Conservation (phyloP, 495 filamentous ascomycete species). For the Talaromyces adpressus region DNA sequence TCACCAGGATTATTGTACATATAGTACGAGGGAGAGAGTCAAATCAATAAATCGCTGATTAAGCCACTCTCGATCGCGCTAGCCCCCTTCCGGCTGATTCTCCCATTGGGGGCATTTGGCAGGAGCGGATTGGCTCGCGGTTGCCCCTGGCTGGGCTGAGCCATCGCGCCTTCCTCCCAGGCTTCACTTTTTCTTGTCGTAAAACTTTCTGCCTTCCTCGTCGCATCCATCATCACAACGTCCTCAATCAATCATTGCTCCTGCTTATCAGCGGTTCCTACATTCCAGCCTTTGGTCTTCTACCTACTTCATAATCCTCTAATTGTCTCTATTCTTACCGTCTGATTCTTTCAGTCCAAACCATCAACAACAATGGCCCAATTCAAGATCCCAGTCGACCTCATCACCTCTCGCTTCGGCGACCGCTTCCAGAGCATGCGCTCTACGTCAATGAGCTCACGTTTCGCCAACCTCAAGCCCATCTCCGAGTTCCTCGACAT, state of each 20-base stretch:
- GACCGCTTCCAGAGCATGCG: constrained; percentile 72
- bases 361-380: constrained; percentile 58
- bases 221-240: background rate
- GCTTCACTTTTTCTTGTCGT: constrained; percentile 3
- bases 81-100: background rate
- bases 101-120: background rate
- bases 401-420: constrained; percentile 79
- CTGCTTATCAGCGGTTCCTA: background rate
- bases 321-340: constrained; percentile 12
- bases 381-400: constrained; percentile 85
- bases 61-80: background rate
- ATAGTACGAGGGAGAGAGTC: background rate
- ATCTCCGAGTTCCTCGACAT: constrained; percentile 91
- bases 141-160: background rate
- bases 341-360: constrained; percentile 1
- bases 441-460: constrained; percentile 63
- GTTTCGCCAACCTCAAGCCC: constrained; percentile 90
- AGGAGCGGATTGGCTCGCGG: constrained; percentile 4
- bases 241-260: background rate
- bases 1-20: too few relatives aligned
- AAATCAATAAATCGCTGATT: background rate
- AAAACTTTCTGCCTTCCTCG: background rate
- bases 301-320: background rate
- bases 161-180: constrained; percentile 2
- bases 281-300: background rate